Evolutionary conservation across 495 filamentous ascomycete species (phyloP), one percentile per base, ranked within the genome.

Genomic region (Tetracladium setigerum): DNA sequence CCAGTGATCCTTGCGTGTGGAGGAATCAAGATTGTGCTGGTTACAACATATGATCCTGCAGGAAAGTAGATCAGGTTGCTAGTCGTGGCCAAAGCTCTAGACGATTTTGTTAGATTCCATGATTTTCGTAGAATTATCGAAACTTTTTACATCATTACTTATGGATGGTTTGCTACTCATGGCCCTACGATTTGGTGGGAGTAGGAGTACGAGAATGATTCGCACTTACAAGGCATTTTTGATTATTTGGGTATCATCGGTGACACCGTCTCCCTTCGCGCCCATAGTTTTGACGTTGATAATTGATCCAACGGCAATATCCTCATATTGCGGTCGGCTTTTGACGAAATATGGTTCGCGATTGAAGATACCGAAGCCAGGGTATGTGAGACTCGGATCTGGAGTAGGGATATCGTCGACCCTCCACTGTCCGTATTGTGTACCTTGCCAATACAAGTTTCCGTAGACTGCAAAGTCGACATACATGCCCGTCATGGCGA

Each of bases 281-380:
- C 38, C 32, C 62, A 56, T 46, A 24, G 12, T 45, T 8, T 56
- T 58, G 6, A 55, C 30, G 66, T 62, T 15, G 50, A 72, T 56
- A 60, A 84, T 81, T 4, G 59, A 62, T 0, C 61, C 67, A 7
- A 67, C 59, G 4, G 67, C 47, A 8, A 70, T 46, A 6, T 51
- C 60, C 42, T 77, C 70, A 56, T 85, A 85, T 30, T 83, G 70
- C 4, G 83, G 82, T 65, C 79, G 74, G 19, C 73, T 73, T 18
- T 30, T 38, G 1, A 2, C 30, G 19, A 44, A 44, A 27, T 50
- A 50, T 9, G 19, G 19, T 55, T 51, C 18, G 65, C 63, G 3
- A 61, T 14, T 32, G 6, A n/a, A 47, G 1, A 7, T 4, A 5
- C 10, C 2, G 15, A 38, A 48, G 2, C 10, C 34, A 38, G 18